Evolutionary conservation across 108 stramenopile genomes (phyloP), one percentile per base, ranked within the genome.

Genomic region (Aurantiochytrium sp.): DNA sequence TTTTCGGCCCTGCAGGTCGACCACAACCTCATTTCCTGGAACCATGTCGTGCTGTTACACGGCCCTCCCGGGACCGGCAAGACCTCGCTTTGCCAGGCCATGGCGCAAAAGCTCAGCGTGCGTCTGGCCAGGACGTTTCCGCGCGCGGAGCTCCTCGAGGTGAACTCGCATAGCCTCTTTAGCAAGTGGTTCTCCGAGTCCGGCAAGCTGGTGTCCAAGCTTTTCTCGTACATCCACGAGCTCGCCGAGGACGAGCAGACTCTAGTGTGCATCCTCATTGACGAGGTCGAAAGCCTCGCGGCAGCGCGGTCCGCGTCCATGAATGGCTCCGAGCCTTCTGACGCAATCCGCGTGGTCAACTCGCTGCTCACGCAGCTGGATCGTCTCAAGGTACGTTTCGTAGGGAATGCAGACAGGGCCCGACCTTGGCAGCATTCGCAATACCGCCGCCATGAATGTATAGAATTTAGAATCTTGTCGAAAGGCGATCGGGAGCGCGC

Each of bases 61-160:
- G 96, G 96, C 34, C 93, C 94, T 10, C 96, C 96, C 2, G 96
- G 96, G 32, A 95, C 94, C 15, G 91, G 93, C 39, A 96, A 97
- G 73, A 96, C 95, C 1, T 92, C 92, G 37, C 89, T 96, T 5
- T 94, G 94, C 90, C 88, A 93, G 54, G 94, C 95, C 6, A 69
- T 96, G 22, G 94, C 91, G 37, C 95, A 95, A 55, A 95, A 96
- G 90, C 90, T 96, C 5, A 90, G 92, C 37, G 94, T 96, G 32
- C 93, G 95, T 24, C 45, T 94, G 41, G 52, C 55, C n/a, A 81
- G 90, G 37, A 92, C 89, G 39, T 96, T 93, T 85, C 89, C 86
- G 54, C 90, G 27, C 89, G 94, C 50, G 39, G 68, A 90, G 37
- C 88, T 97, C 65, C 86, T 97, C 37, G 96, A 96, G 54, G 91